Conservation (phyloP, 495 filamentous ascomycete species). For the Talaromyces nanjingensis region DNA sequence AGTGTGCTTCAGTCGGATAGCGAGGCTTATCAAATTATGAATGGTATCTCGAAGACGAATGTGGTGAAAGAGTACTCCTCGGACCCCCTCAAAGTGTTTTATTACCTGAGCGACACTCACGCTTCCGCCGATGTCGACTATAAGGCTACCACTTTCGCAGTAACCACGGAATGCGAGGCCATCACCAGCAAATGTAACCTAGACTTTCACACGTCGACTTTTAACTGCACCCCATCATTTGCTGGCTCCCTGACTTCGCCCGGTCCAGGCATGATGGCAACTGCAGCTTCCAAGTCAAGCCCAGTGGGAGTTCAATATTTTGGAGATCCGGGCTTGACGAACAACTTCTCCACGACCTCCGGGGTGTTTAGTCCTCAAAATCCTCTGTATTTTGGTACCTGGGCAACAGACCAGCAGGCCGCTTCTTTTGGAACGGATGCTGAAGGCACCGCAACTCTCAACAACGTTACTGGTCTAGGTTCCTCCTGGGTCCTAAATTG, state of each 20-base stretch:
- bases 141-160: not conserved
- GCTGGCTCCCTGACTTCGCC: not conserved
- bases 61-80: not conserved
- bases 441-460: not conserved
- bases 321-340: conserved; percentile 1
- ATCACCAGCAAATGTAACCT: not conserved
- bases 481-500: not conserved
- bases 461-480: not conserved
- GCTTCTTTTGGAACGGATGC: not conserved
- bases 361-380: conserved; percentile 1
- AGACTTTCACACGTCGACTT: not conserved
- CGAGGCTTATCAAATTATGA: conserved; percentile 1
- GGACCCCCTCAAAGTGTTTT: not conserved
- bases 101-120: not conserved
- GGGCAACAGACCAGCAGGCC: conserved; percentile 2
- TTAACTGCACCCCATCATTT: conserved; percentile 2
- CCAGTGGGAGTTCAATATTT: conserved; percentile 4
- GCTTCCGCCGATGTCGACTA: conserved; percentile 3
- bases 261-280: conserved; percentile 2
- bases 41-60: not conserved
- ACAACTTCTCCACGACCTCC: not conserved
- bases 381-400: conserved; percentile 3
- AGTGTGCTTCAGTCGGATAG: not conserved
- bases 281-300: not conserved
- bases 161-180: conserved; percentile 2